Conservation (phyloP, 1,139 yeast species). For the Magnusiomyces fungicola region DNA sequence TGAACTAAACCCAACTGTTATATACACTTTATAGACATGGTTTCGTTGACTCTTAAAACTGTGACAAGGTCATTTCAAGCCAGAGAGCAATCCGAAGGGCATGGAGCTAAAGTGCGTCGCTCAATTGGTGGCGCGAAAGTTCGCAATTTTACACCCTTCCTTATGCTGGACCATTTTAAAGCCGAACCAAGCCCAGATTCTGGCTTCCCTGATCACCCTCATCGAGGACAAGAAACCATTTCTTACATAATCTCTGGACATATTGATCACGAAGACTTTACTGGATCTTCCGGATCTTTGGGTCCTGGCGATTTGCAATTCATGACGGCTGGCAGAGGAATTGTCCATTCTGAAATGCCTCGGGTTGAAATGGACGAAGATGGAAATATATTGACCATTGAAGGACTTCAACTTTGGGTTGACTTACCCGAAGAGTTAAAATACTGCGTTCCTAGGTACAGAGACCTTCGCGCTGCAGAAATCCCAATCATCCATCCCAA, state of each 20-base stretch:
- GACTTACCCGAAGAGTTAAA: conserved; percentile 71
- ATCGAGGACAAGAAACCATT: conserved; percentile 84
- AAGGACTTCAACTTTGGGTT: conserved; percentile 88
- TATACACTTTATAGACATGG: too few species aligned
- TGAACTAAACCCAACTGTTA: too few species aligned
- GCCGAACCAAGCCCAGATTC: conserved; percentile 49
- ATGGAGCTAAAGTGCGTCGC: conserved; percentile 77
- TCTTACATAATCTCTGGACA: conserved; percentile 68
- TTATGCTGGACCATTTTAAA: conserved; percentile 75
- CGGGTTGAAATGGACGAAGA: conserved; percentile 46
- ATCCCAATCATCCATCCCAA: conserved; percentile 69
- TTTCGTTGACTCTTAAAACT: too few species aligned
- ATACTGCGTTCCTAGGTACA: conserved; percentile 66
- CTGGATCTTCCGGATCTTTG: conserved; percentile 72
- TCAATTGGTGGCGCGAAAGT: conserved; percentile 64
- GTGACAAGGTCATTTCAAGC: too few species aligned
- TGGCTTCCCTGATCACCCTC: conserved; percentile 95
- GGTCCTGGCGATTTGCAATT: conserved; percentile 85
- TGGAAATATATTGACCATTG: conserved; percentile 31
- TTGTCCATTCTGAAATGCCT: conserved; percentile 87
- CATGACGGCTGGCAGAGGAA: conserved; percentile 92
- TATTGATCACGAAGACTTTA: conserved; percentile 87
- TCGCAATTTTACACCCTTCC: conserved; percentile 74
- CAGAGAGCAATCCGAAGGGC: conserved; percentile 76
- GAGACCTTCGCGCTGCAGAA: conserved; percentile 67